These are phyloP conservation scores for Phialophora macrospora DNA, from an alignment of 2,329 filamentous ascomycete genomes.

Conservation along the genomic window DNA sequence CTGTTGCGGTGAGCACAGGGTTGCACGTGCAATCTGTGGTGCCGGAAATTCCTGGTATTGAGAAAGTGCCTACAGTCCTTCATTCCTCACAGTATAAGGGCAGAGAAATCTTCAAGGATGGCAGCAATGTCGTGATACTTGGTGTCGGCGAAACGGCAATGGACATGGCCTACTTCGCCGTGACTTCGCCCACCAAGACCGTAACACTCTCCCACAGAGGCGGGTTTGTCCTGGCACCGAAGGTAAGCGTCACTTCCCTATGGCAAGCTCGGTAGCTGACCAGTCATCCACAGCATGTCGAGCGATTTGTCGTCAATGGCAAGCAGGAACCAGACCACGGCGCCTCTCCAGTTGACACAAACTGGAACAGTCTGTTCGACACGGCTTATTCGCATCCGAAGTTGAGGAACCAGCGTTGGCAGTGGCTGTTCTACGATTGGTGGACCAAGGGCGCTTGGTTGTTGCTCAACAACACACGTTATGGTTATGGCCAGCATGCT, in stretches of 20 bases:
- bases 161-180: slow-evolving; percentile 23
- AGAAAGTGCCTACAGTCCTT: slow-evolving; percentile 17
- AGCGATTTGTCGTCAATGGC: slow-evolving; percentile 17
- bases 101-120: slow-evolving; percentile 13
- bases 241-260: slow-evolving; percentile 2
- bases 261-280: not conserved
- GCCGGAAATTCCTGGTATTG: slow-evolving; percentile 18
- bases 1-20: slow-evolving; percentile 16
- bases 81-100: slow-evolving; percentile 23
- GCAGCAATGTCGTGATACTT: slow-evolving; percentile 20
- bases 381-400: slow-evolving; percentile 18
- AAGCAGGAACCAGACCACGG: slow-evolving; percentile 7
- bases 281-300: slow-evolving; percentile 2
- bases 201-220: slow-evolving; percentile 18
- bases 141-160: slow-evolving; percentile 21
- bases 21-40: slow-evolving; percentile 11
- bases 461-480: slow-evolving; percentile 16
- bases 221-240: slow-evolving; percentile 22
- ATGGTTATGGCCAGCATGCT: slow-evolving; percentile 20
- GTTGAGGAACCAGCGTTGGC: slow-evolving; percentile 12
- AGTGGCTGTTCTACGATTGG: slow-evolving; percentile 16
- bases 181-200: slow-evolving; percentile 17
- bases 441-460: slow-evolving; percentile 19
- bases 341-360: slow-evolving; percentile 14
- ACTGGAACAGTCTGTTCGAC: slow-evolving; percentile 20